These are phyloP conservation scores for Senna tora DNA, from an alignment of 306 rosid genomes.

Conservation along the genomic window DNA sequence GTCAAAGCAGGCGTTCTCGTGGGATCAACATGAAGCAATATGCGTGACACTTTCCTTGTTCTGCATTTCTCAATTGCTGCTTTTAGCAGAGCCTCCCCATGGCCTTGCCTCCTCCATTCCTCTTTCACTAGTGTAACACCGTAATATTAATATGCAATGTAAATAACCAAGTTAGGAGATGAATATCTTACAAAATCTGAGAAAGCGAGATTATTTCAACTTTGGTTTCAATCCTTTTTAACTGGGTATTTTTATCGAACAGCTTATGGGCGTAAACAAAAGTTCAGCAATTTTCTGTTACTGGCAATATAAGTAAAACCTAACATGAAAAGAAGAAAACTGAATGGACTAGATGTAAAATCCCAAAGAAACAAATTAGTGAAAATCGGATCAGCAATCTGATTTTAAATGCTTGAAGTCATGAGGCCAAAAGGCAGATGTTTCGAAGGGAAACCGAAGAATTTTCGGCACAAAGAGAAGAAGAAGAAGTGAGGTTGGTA, in stretches of 20 bases:
- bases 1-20: constrained; percentile 64
- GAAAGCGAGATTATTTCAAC: neutral
- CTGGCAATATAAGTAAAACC: neutral
- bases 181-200: neutral
- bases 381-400: neutral
- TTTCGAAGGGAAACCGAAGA: neutral
- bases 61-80: constrained; percentile 81
- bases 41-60: constrained; percentile 64
- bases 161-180: constrained; percentile 14
- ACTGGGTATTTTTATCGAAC: constrained; percentile 54
- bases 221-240: constrained; percentile 9
- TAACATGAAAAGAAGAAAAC: constrained; percentile 12
- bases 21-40: constrained; percentile 89
- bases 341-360: constrained; percentile 14
- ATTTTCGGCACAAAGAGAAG: neutral
- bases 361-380: neutral
- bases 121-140: constrained; percentile 66
- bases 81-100: constrained; percentile 74
- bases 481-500: constrained; percentile 29
- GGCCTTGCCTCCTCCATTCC: constrained; percentile 72
- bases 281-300: neutral
- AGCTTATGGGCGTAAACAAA: constrained; percentile 31
- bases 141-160: no score
- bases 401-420: neutral
- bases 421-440: neutral